phyloP scores from a whole-genome alignment of 768 basidiomycete genomes.

The Amanita jacksonii region DNA sequence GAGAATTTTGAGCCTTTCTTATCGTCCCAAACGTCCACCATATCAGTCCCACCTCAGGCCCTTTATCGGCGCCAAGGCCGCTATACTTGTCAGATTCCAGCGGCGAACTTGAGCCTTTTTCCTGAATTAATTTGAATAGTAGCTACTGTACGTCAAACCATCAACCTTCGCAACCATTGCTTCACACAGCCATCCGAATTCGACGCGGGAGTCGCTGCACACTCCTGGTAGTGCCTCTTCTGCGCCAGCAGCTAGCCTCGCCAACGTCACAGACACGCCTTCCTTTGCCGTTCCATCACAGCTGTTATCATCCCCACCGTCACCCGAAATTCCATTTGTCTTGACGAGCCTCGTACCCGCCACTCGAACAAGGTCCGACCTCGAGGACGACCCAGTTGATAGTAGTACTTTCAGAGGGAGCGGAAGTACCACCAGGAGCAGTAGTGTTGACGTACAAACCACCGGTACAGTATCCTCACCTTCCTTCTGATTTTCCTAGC shows the following conservation, averaged over 20 bases:
- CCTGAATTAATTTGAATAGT: conserved; percentile 4
- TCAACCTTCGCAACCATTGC: conserved; percentile 44
- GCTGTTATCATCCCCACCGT: conserved; percentile 16
- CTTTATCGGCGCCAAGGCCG: conserved; percentile 1
- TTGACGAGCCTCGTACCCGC: conserved; percentile 47
- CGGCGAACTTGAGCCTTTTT: background rate
- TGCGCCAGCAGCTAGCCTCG: conserved; percentile 32
- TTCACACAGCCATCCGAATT: conserved; percentile 48
- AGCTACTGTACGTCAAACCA: background rate
- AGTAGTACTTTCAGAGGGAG: conserved; percentile 3
- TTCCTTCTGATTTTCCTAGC: conserved; percentile 3
- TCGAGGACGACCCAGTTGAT: conserved; percentile 34
- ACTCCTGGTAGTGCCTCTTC: conserved; percentile 33
- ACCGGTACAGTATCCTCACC: conserved; percentile 21
- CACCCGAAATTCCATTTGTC: conserved; percentile 18
- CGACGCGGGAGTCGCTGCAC: conserved; percentile 46
- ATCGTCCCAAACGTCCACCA: conserved; percentile 8
- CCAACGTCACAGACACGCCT: conserved; percentile 2
- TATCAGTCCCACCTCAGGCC: background rate
- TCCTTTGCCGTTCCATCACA: conserved; percentile 3
- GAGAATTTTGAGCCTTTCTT: conserved; percentile 10
- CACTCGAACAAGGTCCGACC: conserved; percentile 52
- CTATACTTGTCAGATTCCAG: conserved; percentile 1
- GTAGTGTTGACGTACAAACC: conserved; percentile 17
- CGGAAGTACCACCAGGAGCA: conserved; percentile 18